Conservation (phyloP, 371 early-diverging fungal species). For the Apophysomyces trapeziformis region DNA sequence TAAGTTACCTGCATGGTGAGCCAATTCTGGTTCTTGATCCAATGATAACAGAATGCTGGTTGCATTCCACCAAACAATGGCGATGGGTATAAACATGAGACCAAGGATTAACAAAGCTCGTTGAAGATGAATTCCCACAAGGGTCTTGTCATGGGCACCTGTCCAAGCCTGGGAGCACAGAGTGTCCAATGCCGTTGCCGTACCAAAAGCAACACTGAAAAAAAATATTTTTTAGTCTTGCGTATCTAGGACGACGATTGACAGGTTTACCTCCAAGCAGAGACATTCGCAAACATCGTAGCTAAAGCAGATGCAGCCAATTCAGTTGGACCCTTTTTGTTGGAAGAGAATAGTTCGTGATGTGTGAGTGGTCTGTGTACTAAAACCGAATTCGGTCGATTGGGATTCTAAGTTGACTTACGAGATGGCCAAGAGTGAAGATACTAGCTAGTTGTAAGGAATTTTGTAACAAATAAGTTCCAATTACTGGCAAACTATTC, state of each 20-base stretch:
- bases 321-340: slow-evolving; percentile 59
- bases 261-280: slow-evolving; percentile 61
- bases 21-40: slow-evolving; percentile 45
- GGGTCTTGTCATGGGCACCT: slow-evolving; percentile 66
- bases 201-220: slow-evolving; percentile 63
- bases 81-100: slow-evolving; percentile 72
- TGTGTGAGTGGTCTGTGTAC: too few species aligned
- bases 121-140: slow-evolving; percentile 84
- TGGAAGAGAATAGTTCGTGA: slow-evolving; percentile 10
- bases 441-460: slow-evolving; percentile 47
- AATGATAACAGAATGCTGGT: slow-evolving; percentile 49
- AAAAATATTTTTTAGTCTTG: too few species aligned
- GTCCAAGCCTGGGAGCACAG: slow-evolving; percentile 89
- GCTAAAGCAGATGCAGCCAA: slow-evolving; percentile 77
- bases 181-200: slow-evolving; percentile 80
- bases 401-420: slow-evolving; percentile 9
- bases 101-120: slow-evolving; percentile 74
- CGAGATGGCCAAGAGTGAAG: slow-evolving; percentile 52
- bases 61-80: slow-evolving; percentile 76
- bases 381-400: not conserved
- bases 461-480: slow-evolving; percentile 37
- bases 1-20: slow-evolving; percentile 34
- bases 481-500: slow-evolving; percentile 34
- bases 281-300: slow-evolving; percentile 79
- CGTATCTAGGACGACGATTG: too few species aligned